Conservation (phyloP, 129 eudicot species). For the Calendula officinalis region DNA sequence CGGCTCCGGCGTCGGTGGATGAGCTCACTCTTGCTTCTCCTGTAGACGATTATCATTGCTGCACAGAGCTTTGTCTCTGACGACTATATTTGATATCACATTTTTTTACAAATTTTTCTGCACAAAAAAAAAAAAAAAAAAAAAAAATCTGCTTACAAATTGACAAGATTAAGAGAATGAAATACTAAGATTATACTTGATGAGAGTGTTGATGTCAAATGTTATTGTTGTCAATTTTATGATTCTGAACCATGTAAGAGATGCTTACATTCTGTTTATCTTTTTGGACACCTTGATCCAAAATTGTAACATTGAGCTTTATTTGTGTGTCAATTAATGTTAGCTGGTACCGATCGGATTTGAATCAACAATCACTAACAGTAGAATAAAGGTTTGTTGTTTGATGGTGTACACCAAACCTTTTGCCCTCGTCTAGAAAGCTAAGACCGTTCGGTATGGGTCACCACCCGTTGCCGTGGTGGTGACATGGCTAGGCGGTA, state of each 20-base stretch:
- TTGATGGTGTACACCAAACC: too few species aligned
- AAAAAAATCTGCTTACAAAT: conserved; percentile 6
- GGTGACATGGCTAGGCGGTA: too few species aligned
- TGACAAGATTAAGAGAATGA: conserved; percentile 27
- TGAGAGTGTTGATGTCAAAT: not conserved
- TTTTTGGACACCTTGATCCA: too few species aligned
- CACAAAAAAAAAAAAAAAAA: not conserved
- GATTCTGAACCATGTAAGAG: not conserved
- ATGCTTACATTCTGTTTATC: too few species aligned
- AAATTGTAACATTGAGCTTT: too few species aligned
- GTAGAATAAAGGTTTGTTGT: too few species aligned
- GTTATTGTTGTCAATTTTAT: conserved; percentile 3
- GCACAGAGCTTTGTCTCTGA: conserved; percentile 77
- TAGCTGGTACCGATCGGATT: too few species aligned
- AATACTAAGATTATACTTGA: conserved; percentile 13
- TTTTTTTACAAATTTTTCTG: not conserved
- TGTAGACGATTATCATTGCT: conserved; percentile 39
- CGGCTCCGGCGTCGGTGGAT: conserved; percentile 42
- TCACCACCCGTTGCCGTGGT: too few species aligned
- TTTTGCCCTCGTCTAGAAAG: too few species aligned
- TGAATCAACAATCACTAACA: too few species aligned
- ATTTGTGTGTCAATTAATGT: too few species aligned
- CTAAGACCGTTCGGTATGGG: too few species aligned
- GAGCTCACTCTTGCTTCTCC: not conserved
- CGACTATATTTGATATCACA: conserved; percentile 18